Base-by-base conservation (phyloP, 2,329 filamentous ascomycete species). In the Penicillium sp. region DNA sequence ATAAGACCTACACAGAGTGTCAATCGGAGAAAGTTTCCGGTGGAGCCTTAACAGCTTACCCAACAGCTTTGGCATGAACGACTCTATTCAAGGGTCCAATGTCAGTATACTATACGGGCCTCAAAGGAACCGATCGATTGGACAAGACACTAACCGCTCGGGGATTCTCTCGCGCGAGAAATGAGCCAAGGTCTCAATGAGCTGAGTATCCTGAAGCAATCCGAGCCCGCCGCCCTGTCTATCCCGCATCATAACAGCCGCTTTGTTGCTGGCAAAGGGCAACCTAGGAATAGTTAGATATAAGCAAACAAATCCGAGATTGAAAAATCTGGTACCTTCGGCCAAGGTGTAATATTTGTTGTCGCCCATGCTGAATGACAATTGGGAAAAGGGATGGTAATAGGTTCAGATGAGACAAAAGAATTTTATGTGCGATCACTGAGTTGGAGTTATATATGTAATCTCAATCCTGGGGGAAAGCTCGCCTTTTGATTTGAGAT, bases 131-230 rank as follows among this genome's bases (percentile, higher is more conserved):
- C 19, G 7, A 27, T 43, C 57, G 7, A 19, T 45, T 6, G 10
- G 43, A 29, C 25, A 19, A 45, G 15, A 15, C 11, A 16, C 21
- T 41, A 10, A 65, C 68, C 83, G 73, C 65, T 85, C 83, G 0
- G 83, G 84, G 21, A 86, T 87, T 40, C 84, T 74, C 71, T 87
- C 84, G 4, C 83, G 78, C 51, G 82, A 78, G 66, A 86, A 87
- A 68, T 86, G 83, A 2, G 84, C 81, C 1, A 86, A 71, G 0
- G 81, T 79, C 58, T 86, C 82, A 55, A 86, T 82, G 23, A 86
- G 66, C 50, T 86, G 82, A 27, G 82, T 84, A 61, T 85, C 82
- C 62, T 82, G 77, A 0, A 86, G 73, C 2, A 81, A 66, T 2
- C 76, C 72, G 4, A 82, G 73, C 3, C 78, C 78, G 29, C 60